Base-by-base conservation (phyloP, 192 early-diverging fungal species). In the Oehlia diaphana region DNA sequence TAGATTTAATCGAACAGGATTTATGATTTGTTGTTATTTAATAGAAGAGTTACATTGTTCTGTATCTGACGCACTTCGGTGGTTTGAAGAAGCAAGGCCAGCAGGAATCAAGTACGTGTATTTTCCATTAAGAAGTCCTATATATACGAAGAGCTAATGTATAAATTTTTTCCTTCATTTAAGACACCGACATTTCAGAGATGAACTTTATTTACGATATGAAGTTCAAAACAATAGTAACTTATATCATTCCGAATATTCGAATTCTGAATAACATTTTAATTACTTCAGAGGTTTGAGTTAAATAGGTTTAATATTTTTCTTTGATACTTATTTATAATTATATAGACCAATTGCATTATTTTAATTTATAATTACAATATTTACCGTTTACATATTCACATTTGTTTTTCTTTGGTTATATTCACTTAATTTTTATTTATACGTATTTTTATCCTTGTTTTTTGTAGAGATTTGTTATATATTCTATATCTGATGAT, bases 1-100 rank as follows among this genome's bases (percentile, higher is more conserved):
- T 19, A 89, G 88, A 1, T 90, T 87, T 69, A 90, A 90, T 68
- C 80, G 89, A 8, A 90, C 89, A 5, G 89, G 89, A 33, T 88
- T 90, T 53, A 83, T 90, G 65, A 77, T 90, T n/a, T 88, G 87
- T 73, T 88, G 83, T 33, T 90, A 88, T 72, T 75, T 90, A 70
- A 90, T 90, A 64, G 81, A 90, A 50, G 78, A 82, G 35, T 78
- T 88, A 66, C 80, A 79, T 21, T 82, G 85, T 19, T 77, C 87
- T 4, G 89, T 90, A 16, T 72, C 86, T 4, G 87, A 90, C 37
- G 89, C 89, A 8, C 42, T 90, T 14, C 76, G 75, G 16, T 79
- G 78, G 44, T 90, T 90, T 82, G 85, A 83, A 42, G 64, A 74
- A 28, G 84, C 82, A 23, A 80, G 86, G 61, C 89, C 89, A 14